phyloP scores from a whole-genome alignment of 1,139 yeast species.

The Nakaseomyces glabratus region DNA sequence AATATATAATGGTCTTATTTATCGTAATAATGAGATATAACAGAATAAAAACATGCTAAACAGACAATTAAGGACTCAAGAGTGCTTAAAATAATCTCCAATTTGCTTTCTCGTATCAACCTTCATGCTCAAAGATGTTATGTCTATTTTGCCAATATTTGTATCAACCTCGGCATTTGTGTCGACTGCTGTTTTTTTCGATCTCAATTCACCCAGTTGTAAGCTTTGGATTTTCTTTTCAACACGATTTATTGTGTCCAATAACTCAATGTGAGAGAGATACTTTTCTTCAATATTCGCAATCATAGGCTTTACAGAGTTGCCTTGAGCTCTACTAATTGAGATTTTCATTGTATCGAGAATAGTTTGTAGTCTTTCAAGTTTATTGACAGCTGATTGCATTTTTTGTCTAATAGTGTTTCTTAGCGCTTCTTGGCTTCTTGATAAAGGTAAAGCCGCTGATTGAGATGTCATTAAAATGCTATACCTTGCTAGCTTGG shows the following conservation, averaged over 20 bases:
- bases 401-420: conserved; percentile 2
- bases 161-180: not conserved
- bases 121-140: conserved; percentile 24
- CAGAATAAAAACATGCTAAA: too few relatives aligned
- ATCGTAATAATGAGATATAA: too few relatives aligned
- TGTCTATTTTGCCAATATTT: conserved; percentile 7
- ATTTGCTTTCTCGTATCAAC: conserved; percentile 23
- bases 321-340: not conserved
- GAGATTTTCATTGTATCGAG: not conserved
- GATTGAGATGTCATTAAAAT: too few relatives aligned
- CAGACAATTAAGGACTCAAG: too few relatives aligned
- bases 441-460: not conserved
- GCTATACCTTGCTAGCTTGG: too few relatives aligned
- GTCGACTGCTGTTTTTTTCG: conserved; percentile 9
- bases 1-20: too few relatives aligned
- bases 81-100: conserved; percentile 22
- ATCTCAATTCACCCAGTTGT: conserved; percentile 8
- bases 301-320: conserved; percentile 13
- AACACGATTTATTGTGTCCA: conserved; percentile 17
- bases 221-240: conserved; percentile 9
- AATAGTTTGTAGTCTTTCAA: not conserved
- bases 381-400: not conserved
- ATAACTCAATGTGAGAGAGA: conserved; percentile 12
- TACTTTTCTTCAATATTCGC: conserved; percentile 13
- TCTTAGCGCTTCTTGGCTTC: not conserved